Evolutionary conservation across 2,329 filamentous ascomycete species (phyloP), one percentile per base, ranked within the genome.

Genomic region (Aspergillus felis): DNA sequence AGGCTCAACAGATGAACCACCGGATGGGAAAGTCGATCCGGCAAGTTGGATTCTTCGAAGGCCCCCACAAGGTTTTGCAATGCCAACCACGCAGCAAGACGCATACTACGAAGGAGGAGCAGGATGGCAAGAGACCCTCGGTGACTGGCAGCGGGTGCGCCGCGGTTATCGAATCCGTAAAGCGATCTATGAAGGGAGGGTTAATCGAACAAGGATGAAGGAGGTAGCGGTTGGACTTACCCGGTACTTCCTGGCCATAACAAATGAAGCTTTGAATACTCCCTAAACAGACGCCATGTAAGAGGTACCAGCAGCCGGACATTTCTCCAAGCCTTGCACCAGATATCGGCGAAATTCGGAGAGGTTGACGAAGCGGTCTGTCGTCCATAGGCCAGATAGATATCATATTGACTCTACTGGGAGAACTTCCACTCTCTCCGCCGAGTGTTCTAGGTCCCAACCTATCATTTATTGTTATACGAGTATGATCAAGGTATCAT

Each of bases 31-130:
- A 32, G 68, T 77, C n/a, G 74, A 78, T 22, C 69, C 75, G 10
- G 71, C 70, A 4, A 69, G 70, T 51, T 78, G 75, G 75, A 70
- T 75, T 29, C 65, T 78, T 41, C 73, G 68, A 46, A 74, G 66
- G 50, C 75, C 75, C 4, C 75, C 73, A 1, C 74, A 77, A 54
- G 75, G 75, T 0, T 68, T 72, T 56, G 64, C 62, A 10, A 65
- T 73, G 57, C 72, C 74, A 4, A 68, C 64, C 8, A 69, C 67
- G 32, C 74, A 78, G 53, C 66, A 65, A 47, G 64, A 70, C n/a
- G 65, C 66, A 4, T 76, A 72, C 62, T 78, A 75, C 50, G 73
- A 76, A 56, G 73, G 74, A 51, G 70, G 70, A 9, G 61, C 67
- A 6, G 75, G 74, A 7, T 76, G 73, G 72, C 71, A 73, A 60